These are phyloP conservation scores for Pichia nakasei DNA, from an alignment of 805 yeast species.

Conservation along the genomic window DNA sequence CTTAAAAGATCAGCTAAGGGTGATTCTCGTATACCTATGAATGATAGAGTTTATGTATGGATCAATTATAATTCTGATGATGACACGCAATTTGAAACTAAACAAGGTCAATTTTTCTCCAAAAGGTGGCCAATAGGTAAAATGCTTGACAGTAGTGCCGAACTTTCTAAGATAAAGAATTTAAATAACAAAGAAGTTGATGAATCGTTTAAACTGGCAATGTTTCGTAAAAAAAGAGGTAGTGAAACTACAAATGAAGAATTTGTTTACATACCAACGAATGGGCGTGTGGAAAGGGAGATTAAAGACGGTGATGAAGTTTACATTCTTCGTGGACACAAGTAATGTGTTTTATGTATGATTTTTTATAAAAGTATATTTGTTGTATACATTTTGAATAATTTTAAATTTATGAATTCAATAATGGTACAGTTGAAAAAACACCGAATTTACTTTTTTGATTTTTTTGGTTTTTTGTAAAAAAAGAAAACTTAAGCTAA, in stretches of 20 bases:
- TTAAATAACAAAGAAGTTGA: constrained; percentile 39
- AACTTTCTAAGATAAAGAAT: constrained; percentile 38
- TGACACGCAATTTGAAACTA: constrained; percentile 2
- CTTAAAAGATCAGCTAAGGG: constrained; percentile 45
- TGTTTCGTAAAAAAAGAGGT: constrained; percentile 31
- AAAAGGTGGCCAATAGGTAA: constrained; percentile 54
- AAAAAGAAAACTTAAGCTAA: too few species aligned
- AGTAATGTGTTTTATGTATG: constrained; percentile 8
- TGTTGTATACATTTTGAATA: too few species aligned
- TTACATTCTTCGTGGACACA: constrained; percentile 43
- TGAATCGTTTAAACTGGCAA: constrained; percentile 33
- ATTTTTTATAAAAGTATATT: too few species aligned
- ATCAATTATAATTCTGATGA: constrained; percentile 32
- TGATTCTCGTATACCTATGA: constrained; percentile 32
- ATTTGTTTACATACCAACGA: constrained; percentile 26
- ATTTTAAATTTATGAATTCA: too few species aligned
- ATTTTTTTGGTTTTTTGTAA: too few species aligned
- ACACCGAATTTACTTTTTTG: too few species aligned
- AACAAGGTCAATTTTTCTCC: constrained; percentile 35
- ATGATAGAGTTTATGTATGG: constrained; percentile 44
- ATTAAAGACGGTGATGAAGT: constrained; percentile 42
- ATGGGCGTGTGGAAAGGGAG: constrained; percentile 32
- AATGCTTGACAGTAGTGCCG: constrained; percentile 45
- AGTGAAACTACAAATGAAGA: constrained; percentile 17
- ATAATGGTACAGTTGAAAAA: too few species aligned